phyloP scores from a whole-genome alignment of 148 eudicot genomes.

The Vaccinium corymbosum region DNA sequence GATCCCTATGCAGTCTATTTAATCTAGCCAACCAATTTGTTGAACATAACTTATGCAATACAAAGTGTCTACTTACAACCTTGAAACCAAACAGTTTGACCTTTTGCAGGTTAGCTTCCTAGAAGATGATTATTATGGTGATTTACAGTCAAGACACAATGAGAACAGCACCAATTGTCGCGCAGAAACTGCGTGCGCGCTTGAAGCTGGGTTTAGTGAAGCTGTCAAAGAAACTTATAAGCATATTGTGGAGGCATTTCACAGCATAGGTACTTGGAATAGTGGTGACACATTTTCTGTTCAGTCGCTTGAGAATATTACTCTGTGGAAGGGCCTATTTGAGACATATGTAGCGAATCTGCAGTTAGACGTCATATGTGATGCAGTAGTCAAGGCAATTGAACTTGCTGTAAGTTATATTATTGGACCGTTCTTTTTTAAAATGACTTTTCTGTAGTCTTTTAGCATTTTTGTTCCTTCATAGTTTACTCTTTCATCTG shows the following conservation, averaged over 20 bases:
- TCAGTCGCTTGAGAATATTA: conserved; percentile 45
- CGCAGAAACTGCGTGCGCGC: conserved; percentile 21
- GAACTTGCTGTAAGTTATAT: conserved; percentile 55
- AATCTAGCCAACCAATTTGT: not conserved
- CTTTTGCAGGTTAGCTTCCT: conserved; percentile 45
- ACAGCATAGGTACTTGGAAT: conserved; percentile 36
- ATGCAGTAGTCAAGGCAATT: conserved; percentile 42
- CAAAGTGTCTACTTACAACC: not conserved
- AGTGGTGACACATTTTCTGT: conserved; percentile 26
- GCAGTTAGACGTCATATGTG: conserved; percentile 46
- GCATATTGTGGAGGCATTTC: conserved; percentile 35
- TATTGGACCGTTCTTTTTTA: not conserved
- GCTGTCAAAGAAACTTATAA: conserved; percentile 37
- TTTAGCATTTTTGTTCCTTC: not conserved
- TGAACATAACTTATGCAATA: not conserved
- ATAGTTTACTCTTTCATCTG: conserved; percentile 10
- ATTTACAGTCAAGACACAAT: conserved; percentile 14
- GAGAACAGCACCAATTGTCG: conserved; percentile 8
- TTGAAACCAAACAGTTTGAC: conserved; percentile 14
- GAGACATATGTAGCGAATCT: conserved; percentile 46
- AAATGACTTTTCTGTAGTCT: not conserved
- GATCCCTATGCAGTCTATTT: not conserved
- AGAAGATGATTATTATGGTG: conserved; percentile 36
- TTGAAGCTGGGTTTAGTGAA: conserved; percentile 34
- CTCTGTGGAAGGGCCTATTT: conserved; percentile 50